These are phyloP conservation scores for Ballota nigra DNA, from an alignment of 257 asterid genomes.

Conservation along the genomic window DNA sequence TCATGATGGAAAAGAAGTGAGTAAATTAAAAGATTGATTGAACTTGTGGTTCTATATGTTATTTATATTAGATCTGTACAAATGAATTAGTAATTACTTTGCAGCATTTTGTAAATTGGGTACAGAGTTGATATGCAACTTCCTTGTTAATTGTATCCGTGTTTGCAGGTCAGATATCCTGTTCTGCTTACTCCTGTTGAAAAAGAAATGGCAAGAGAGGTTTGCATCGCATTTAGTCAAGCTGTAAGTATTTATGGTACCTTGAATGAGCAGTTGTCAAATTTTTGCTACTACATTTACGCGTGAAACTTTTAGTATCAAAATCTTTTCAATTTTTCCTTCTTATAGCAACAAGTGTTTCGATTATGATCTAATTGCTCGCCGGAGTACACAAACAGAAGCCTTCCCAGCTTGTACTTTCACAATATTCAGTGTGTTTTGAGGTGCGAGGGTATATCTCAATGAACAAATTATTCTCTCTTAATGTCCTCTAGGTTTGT, in stretches of 20 bases:
- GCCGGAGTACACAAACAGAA: background rate
- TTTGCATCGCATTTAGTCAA: conserved; percentile 95
- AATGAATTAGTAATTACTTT: conserved; percentile 1
- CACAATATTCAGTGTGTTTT: background rate
- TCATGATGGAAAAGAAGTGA: conserved; percentile 97
- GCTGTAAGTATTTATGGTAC: conserved; percentile 56
- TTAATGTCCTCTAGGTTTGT: conserved; percentile 71
- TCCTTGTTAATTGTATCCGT: background rate
- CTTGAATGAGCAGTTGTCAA: background rate
- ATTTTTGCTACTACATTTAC: background rate
- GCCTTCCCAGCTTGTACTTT: background rate
- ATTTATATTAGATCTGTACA: conserved; percentile 12
- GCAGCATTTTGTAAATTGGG: conserved; percentile 2
- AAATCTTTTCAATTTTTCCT: no score
- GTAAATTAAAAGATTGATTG: conserved; percentile 20
- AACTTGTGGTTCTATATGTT: background rate
- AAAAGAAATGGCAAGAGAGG: conserved; percentile 96
- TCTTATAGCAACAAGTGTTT: no score
- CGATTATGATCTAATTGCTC: background rate
- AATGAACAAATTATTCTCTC: conserved; percentile 3
- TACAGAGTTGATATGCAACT: background rate
- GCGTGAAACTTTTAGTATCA: background rate
- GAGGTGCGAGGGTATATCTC: conserved; percentile 4
- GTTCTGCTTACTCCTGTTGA: conserved; percentile 95
- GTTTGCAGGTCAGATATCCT: conserved; percentile 88